Evolutionary conservation across 2,329 filamentous ascomycete species (phyloP).

Genomic region (Diaporthe longicolla): DNA sequence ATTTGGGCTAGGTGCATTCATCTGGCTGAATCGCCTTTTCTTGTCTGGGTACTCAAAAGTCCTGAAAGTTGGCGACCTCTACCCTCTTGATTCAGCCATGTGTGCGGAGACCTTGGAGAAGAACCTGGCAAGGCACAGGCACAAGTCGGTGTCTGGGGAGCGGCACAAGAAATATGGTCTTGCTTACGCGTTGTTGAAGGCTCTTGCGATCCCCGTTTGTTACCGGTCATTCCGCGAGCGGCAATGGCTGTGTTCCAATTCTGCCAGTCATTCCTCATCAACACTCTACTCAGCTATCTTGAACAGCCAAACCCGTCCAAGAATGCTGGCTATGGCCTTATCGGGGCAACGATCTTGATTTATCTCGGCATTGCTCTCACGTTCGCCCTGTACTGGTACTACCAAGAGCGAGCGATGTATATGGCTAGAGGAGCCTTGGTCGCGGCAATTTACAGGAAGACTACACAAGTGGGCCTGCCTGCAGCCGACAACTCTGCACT

Average conservation of each 20-base stretch:
- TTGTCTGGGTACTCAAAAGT: constrained; percentile 51
- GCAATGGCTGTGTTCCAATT: constrained; percentile 57
- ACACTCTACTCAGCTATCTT: constrained; percentile 54
- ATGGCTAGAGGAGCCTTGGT: constrained; percentile 49
- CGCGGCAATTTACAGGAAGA: constrained; percentile 53
- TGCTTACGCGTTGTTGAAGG: constrained; percentile 47
- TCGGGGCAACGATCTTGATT: constrained; percentile 51
- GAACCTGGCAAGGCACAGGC: constrained; percentile 14
- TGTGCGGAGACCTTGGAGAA: constrained; percentile 43
- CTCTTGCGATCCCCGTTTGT: constrained; percentile 52
- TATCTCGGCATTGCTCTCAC: constrained; percentile 53
- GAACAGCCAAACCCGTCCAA: constrained; percentile 44
- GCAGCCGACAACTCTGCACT: constrained; percentile 50
- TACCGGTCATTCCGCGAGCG: constrained; percentile 55
- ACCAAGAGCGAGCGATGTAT: constrained; percentile 44
- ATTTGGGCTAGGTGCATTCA: constrained; percentile 49
- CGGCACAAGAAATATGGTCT: constrained; percentile 48
- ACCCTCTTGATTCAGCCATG: constrained; percentile 48
- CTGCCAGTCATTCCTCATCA: constrained; percentile 60
- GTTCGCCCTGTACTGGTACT: constrained; percentile 52
- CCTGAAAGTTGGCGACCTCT: constrained; percentile 51
- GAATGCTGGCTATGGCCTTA: constrained; percentile 52
- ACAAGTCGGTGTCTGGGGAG: constrained; percentile 32
- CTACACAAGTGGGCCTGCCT: constrained; percentile 45
- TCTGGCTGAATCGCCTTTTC: constrained; percentile 52